Conservation (phyloP, 805 yeast genomes). For the Candida ortonii region DNA sequence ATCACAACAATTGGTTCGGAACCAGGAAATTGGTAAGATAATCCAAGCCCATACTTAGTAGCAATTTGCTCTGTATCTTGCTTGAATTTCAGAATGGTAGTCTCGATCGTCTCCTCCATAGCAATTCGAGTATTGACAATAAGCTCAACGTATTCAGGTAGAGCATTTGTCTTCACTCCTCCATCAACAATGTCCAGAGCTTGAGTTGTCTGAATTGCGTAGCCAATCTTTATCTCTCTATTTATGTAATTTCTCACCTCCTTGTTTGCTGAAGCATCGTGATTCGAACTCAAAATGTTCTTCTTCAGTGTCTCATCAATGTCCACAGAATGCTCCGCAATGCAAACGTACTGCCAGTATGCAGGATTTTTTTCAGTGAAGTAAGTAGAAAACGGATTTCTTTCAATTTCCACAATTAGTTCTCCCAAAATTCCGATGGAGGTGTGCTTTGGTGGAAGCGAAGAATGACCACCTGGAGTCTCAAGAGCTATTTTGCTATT, state of each 20-base stretch:
- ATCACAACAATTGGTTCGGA: conserved; percentile 21
- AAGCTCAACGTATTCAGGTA: conserved; percentile 46
- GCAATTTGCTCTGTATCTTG: conserved; percentile 35
- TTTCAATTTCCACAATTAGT: conserved; percentile 39
- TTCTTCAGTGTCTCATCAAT: conserved; percentile 34
- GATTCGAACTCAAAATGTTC: conserved; percentile 39
- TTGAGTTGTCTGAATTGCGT: conserved; percentile 44
- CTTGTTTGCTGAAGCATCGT: conserved; percentile 36
- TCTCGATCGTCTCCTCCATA: conserved; percentile 38
- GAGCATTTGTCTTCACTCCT: conserved; percentile 49
- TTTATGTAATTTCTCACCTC: conserved; percentile 36
- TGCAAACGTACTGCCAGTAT: conserved; percentile 42
- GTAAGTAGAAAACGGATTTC: conserved; percentile 35
- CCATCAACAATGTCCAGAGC: conserved; percentile 47
- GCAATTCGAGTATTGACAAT: conserved; percentile 47
- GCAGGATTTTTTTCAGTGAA: conserved; percentile 44
- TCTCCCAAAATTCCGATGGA: conserved; percentile 46
- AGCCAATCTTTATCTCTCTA: conserved; percentile 30
- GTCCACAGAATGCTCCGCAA: conserved; percentile 41
- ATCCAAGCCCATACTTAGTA: conserved; percentile 36
- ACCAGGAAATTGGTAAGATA: conserved; percentile 5
- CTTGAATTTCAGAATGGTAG: conserved; percentile 34
- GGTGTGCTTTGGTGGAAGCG: conserved; percentile 48
- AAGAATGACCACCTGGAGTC: conserved; percentile 52
- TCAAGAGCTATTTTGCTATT: conserved; percentile 39